phyloP scores from a whole-genome alignment of 495 filamentous ascomycete species.

The Aspergillus diversus region DNA sequence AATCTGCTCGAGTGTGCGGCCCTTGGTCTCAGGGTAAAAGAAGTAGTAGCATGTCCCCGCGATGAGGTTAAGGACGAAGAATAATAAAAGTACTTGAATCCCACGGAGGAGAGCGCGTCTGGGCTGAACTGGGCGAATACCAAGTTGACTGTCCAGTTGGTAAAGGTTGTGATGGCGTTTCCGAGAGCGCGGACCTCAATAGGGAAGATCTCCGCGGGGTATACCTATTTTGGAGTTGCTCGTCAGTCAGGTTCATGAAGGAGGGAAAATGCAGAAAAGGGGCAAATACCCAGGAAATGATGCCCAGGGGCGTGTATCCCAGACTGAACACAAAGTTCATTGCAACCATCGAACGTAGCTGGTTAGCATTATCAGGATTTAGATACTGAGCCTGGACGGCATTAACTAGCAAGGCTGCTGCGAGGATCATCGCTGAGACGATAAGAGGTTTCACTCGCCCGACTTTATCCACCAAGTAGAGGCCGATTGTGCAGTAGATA shows the following conservation, averaged over 20 bases:
- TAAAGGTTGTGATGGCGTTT: constrained; percentile 53
- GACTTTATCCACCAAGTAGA: constrained; percentile 20
- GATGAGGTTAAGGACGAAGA: constrained; percentile 50
- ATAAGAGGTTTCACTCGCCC: constrained; percentile 25
- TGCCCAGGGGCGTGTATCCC: constrained; percentile 35
- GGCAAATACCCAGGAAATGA: constrained; percentile 48
- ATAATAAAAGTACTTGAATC: constrained; percentile 55
- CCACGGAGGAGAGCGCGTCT: constrained; percentile 46
- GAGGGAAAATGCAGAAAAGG: neutral
- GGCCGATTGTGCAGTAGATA: constrained; percentile 29
- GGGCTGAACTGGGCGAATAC: constrained; percentile 57
- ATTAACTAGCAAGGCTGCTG: constrained; percentile 19
- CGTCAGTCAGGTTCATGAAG: neutral
- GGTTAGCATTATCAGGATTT: constrained; percentile 13
- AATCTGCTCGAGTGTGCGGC: constrained; percentile 55
- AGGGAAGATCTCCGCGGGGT: constrained; percentile 61
- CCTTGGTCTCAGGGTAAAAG: constrained; percentile 56
- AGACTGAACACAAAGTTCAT: constrained; percentile 29
- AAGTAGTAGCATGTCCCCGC: constrained; percentile 43
- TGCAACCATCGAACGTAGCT: constrained; percentile 24
- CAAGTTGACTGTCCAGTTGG: constrained; percentile 55
- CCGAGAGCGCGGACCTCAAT: constrained; percentile 53
- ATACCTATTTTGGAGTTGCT: constrained; percentile 30
- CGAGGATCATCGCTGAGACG: constrained; percentile 16
- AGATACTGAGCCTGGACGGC: constrained; percentile 22